Percentiles rank a stretch among this genome's conserved stretches.
These are phyloP conservation scores for Hippophae rhamnoides DNA, from an alignment of 306 rosid genomes.

Conservation along the genomic window DNA sequence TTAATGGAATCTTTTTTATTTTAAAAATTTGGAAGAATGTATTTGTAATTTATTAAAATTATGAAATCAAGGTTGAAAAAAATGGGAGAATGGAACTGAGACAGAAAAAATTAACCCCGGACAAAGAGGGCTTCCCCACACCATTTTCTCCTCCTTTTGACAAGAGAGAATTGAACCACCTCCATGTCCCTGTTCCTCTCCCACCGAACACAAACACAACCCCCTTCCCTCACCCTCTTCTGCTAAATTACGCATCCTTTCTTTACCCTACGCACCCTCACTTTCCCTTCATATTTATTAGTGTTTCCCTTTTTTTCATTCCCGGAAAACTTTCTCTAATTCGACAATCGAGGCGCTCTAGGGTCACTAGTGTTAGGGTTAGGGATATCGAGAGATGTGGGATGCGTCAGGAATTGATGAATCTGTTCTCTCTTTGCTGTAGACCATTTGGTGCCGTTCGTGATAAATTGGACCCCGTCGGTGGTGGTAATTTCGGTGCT, in stretches of 20 bases:
- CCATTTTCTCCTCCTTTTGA: constrained; percentile 29
- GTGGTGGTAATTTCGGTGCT: constrained; percentile 8
- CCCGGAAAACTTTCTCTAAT: constrained; percentile 1
- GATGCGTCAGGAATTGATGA: constrained; percentile 83
- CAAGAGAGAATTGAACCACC: constrained; percentile 40
- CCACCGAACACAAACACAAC: constrained; percentile 56
- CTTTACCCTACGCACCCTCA: constrained; percentile 27
- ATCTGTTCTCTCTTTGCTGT: constrained; percentile 73
- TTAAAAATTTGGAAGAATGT: too few relatives aligned
- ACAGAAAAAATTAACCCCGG: constrained; percentile 27
- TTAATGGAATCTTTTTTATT: too few relatives aligned
- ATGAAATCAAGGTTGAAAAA: too few relatives aligned
- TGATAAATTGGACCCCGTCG: constrained; percentile 30
- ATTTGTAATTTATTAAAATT: background rate
- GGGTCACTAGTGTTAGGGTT: constrained; percentile 37
- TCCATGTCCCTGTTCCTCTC: constrained; percentile 39
- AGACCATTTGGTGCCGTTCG: constrained; percentile 55
- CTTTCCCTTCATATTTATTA: constrained; percentile 18
- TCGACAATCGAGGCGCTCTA: background rate
- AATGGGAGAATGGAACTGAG: background rate
- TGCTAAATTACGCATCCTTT: background rate
- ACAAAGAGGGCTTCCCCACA: constrained; percentile 41
- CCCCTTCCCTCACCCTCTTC: constrained; percentile 14
- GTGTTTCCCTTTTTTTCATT: constrained; percentile 8
- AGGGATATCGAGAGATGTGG: constrained; percentile 87